Evolutionary conservation across 192 early-diverging fungal species (phyloP).

Genomic region (Backusella circina): DNA sequence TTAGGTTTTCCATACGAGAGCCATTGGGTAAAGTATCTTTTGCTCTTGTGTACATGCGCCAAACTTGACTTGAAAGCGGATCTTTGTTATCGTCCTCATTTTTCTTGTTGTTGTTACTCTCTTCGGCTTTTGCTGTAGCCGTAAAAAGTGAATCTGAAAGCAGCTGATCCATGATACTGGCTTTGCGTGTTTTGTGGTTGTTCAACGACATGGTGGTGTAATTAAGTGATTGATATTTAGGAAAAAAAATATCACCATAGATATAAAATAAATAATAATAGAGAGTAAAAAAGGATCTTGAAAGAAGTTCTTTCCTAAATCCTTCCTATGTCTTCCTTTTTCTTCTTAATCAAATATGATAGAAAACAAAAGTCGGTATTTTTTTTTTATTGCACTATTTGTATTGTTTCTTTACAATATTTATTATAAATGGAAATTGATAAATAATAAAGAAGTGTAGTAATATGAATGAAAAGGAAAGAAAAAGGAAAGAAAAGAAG

Average conservation of each 20-base stretch:
- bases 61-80: conserved; percentile 55
- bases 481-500: background rate
- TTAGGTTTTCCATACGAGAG: conserved; percentile 76
- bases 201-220: conserved; percentile 12
- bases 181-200: background rate
- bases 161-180: conserved; percentile 3
- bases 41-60: conserved; percentile 77
- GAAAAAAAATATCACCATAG: conserved; percentile 13
- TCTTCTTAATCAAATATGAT: background rate
- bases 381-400: background rate
- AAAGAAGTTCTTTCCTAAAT: background rate
- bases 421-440: background rate
- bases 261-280: background rate
- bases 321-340: background rate
- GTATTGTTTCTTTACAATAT: background rate
- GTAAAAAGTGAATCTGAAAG: conserved; percentile 11
- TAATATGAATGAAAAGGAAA: background rate
- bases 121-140: background rate
- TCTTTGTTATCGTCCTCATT: conserved; percentile 39
- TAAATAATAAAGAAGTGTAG: background rate
- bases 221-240: conserved; percentile 1
- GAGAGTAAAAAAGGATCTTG: background rate
- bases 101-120: conserved; percentile 14
- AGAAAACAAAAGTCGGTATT: background rate
- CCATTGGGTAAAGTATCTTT: conserved; percentile 77